phyloP scores from a whole-genome alignment of 208 protist genomes.

The Crithidia fasciculata region DNA sequence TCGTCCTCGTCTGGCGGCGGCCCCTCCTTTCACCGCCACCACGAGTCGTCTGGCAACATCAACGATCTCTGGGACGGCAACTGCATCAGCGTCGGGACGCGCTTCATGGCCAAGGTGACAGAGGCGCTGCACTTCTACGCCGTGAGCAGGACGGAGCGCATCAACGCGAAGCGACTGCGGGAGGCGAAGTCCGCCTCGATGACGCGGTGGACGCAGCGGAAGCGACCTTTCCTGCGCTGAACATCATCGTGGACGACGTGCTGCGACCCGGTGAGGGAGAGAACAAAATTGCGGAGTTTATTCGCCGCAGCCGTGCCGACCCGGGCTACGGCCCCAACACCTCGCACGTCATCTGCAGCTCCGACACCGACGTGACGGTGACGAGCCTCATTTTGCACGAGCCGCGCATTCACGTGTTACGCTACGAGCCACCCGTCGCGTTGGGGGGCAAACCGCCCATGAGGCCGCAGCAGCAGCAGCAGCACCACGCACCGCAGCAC shows the following conservation, averaged over 20 bases:
- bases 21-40: slow-evolving; percentile 4
- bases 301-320: slow-evolving; percentile 78
- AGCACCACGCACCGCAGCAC: background rate
- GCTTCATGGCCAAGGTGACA: slow-evolving; percentile 83
- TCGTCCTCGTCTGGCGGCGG: background rate
- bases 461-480: slow-evolving; percentile 9
- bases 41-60: slow-evolving; percentile 31
- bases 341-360: slow-evolving; percentile 97
- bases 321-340: slow-evolving; percentile 97
- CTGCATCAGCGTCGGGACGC: slow-evolving; percentile 85
- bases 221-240: slow-evolving; percentile 45
- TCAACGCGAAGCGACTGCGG: slow-evolving; percentile 84
- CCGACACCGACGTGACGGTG: slow-evolving; percentile 99
- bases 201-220: background rate
- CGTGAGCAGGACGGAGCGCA: slow-evolving; percentile 79
- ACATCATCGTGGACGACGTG: slow-evolving; percentile 95
- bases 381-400: slow-evolving; percentile 97
- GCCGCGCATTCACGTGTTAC: slow-evolving; percentile 95
- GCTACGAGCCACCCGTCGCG: slow-evolving; percentile 94
- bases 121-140: slow-evolving; percentile 83
- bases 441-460: slow-evolving; percentile 41
- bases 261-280: slow-evolving; percentile 97
- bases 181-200: slow-evolving; percentile 18
- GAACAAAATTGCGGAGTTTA: slow-evolving; percentile 89
- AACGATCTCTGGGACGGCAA: slow-evolving; percentile 80